A percentile compares a stretch with the other conserved stretches of the same genome.
Conservation (phyloP, 129 eudicot species). For the Calendula officinalis region DNA sequence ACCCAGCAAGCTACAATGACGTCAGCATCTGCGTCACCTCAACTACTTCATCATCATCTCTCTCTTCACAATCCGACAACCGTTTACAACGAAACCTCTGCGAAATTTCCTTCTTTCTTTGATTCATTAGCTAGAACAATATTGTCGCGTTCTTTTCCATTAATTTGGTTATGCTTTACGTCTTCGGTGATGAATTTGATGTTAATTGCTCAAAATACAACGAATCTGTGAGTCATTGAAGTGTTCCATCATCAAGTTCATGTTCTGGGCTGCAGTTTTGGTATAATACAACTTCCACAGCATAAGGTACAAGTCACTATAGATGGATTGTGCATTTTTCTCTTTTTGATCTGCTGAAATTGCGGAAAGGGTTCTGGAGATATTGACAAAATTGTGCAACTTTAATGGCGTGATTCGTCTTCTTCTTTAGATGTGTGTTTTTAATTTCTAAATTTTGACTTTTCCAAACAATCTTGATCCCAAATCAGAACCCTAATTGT, state of each 20-base stretch:
- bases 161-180: background rate
- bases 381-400: conserved; percentile 2
- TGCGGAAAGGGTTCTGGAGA: conserved; percentile 2
- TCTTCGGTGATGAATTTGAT: background rate
- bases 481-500: background rate
- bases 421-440: background rate
- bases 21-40: conserved; percentile 39
- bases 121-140: conserved; percentile 7
- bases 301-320: conserved; percentile 13
- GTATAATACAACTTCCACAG: conserved; percentile 7
- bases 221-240: too few species aligned
- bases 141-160: background rate
- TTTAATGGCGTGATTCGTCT: conserved; percentile 4
- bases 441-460: conserved; percentile 1
- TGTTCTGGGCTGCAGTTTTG: conserved; percentile 9
- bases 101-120: conserved; percentile 25
- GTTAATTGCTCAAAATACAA: background rate
- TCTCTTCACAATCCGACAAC: conserved; percentile 22
- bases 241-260: conserved; percentile 1
- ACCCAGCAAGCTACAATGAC: conserved; percentile 36
- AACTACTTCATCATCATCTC: conserved; percentile 36
- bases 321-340: conserved; percentile 2
- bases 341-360: background rate
- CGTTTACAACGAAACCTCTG: conserved; percentile 20
- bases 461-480: conserved; percentile 4